Conservation (phyloP, 495 filamentous ascomycete species). For the Penicillium coprophilum region DNA sequence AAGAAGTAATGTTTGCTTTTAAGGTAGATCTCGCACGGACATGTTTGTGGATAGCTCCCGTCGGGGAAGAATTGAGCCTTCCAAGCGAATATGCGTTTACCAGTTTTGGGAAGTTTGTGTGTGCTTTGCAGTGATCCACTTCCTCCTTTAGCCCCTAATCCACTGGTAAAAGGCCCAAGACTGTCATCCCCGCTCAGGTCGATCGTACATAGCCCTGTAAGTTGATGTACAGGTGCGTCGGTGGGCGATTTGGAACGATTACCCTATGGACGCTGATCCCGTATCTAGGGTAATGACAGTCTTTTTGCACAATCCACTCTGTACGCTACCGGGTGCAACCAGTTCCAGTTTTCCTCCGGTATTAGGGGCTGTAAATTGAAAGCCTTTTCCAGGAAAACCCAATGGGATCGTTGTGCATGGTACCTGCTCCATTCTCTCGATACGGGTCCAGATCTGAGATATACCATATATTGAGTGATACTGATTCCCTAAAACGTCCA, state of each 20-base stretch:
- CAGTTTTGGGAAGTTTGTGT: not conserved
- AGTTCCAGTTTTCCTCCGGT: not conserved
- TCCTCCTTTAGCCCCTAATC: not conserved
- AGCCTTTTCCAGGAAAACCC: not conserved
- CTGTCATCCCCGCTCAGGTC: not conserved
- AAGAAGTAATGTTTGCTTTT: constrained; percentile 6
- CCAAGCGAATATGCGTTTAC: not conserved
- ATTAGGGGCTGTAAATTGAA: not conserved
- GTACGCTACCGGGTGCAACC: constrained; percentile 3
- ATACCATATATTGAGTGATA: no score
- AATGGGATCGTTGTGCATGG: not conserved
- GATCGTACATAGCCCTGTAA: not conserved
- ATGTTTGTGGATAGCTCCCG: not conserved
- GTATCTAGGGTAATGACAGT: not conserved
- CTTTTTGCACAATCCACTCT: not conserved
- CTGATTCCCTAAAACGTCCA: not conserved
- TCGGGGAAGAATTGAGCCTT: not conserved
- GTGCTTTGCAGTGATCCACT: not conserved
- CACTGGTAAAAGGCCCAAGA: not conserved
- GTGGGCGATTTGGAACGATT: not conserved
- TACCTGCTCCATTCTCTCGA: not conserved
- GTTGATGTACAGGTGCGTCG: not conserved
- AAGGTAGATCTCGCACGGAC: constrained; percentile 1
- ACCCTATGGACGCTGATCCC: not conserved
- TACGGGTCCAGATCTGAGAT: not conserved